Evolutionary conservation across 2,329 filamentous ascomycete species (phyloP), one percentile per base, ranked within the genome.

Genomic region (Hypomyces perniciosus): DNA sequence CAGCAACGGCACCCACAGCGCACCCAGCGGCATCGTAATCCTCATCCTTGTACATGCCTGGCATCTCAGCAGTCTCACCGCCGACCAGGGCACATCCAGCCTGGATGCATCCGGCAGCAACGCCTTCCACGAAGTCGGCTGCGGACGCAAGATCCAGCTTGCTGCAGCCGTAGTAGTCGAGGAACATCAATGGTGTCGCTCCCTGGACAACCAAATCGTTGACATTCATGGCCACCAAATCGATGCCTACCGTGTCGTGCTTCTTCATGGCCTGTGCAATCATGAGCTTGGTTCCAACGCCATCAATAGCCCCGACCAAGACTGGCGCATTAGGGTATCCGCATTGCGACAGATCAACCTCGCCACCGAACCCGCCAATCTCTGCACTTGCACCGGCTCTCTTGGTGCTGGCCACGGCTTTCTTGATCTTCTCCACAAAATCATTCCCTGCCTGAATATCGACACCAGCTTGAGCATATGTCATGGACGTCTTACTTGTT

Each of bases 171-270:
- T 95, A 96, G 79, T 95, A 97, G 74, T 99, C 93, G 56, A 97
- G 84, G 79, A 99, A 97, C 77, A 93, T 93, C 57, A 97, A 78
- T 2, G 93, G 91, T 60, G 93, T 89, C 9, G 93, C 93, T 49
- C 93, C 93, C 73, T 97, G 91, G 7, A 97, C 93, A 46, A 99
- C 85, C 0, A 99, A 79, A 64, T 99, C 93, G 69, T 99, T 99
- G 65, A 97, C 93, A 68, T 96, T 97, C 92, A 97, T 97, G 59
- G 93, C 93, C 4, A 99, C 93, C 34, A 99, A 80, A 66, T 99
- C 93, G 61, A 99, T 90, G 54, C 93, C 93, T 8, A 99, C 92
- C 3, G 91, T 96, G 68, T 92, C 85, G 71, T 96, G 93, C 72
- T 95, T 90, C 61, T 84, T 80, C 74, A 95, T 88, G 9, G 84